Base-by-base conservation (phyloP, 176 grass and related monocot genomes). In the Phyllostachys edulis region DNA sequence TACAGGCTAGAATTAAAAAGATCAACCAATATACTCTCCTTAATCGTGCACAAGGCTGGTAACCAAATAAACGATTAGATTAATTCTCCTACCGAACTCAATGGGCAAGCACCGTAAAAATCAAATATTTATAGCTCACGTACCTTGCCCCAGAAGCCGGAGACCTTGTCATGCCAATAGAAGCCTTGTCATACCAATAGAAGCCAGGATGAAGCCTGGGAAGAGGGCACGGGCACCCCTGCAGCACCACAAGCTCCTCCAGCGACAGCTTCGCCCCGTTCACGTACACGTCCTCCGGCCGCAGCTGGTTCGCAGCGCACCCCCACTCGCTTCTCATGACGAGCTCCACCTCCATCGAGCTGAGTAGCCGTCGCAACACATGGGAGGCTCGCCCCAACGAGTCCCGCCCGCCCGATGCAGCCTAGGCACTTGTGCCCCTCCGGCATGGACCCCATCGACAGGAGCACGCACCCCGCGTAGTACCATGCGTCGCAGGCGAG, bases 161-260 rank as follows among this genome's bases (percentile, higher is more conserved):
- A 96, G 38, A 96, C n/a, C n/a, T n/a, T n/a, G n/a, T n/a, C n/a
- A n/a, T n/a, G n/a, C n/a, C n/a, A n/a, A n/a, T n/a, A n/a, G n/a
- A n/a, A n/a, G n/a, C 89, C 80, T 96, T 99, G 67, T 99, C 96
- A 36, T 99, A 99, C 96, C 96, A 99, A 81, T 99, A 99, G 63
- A 87, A 90, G 0, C 96, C 96, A 0, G 91, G 91, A 12, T 92
- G 89, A 26, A 99, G 85, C 87, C 80, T 94, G 0, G 87, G 63
- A 27, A 93, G 96, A 17, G 93, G 96, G 24, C 83, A 87, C 7
- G 78, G 54, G 51, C 89, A 96, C 9, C 76, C 89, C 85, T 94
- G 93, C 83, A 99, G 89, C 67, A 87, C 2, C 23, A 82, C 63
- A 12, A 99, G 85, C 69, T 94, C 96, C 57, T 99, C 96, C 5